phyloP scores from a whole-genome alignment of 2,329 filamentous ascomycete genomes.

The Diaporthe vaccinii region DNA sequence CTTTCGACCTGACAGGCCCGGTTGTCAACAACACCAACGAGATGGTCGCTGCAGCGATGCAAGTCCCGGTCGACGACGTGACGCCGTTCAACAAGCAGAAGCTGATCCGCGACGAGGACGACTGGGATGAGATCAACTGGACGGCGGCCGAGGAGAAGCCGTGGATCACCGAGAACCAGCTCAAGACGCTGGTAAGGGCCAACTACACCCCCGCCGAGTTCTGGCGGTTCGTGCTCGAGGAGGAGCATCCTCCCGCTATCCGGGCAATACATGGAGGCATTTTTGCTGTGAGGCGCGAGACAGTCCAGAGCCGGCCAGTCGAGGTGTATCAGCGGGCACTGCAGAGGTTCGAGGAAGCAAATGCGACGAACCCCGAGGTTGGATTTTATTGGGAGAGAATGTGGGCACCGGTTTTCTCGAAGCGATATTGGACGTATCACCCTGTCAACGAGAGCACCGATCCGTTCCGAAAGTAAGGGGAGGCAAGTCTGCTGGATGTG shows the following conservation, averaged over 20 bases:
- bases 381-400: conserved; percentile 43
- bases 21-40: conserved; percentile 33
- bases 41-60: conserved; percentile 37
- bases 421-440: conserved; percentile 34
- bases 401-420: conserved; percentile 43
- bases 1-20: conserved; percentile 37
- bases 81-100: conserved; percentile 41
- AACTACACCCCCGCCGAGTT: conserved; percentile 40
- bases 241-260: conserved; percentile 38
- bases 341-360: conserved; percentile 39
- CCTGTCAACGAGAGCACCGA: neutral
- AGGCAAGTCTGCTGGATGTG: neutral
- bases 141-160: conserved; percentile 36
- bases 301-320: conserved; percentile 35
- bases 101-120: conserved; percentile 38
- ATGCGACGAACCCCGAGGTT: conserved; percentile 40
- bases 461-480: neutral
- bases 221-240: conserved; percentile 36
- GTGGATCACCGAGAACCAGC: conserved; percentile 42
- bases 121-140: conserved; percentile 41
- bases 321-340: conserved; percentile 29
- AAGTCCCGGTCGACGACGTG: conserved; percentile 30
- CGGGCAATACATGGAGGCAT: conserved; percentile 42
- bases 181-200: conserved; percentile 29
- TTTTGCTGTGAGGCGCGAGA: conserved; percentile 39